phyloP scores from a whole-genome alignment of 768 basidiomycete species.

The Lyophyllum semitale region DNA sequence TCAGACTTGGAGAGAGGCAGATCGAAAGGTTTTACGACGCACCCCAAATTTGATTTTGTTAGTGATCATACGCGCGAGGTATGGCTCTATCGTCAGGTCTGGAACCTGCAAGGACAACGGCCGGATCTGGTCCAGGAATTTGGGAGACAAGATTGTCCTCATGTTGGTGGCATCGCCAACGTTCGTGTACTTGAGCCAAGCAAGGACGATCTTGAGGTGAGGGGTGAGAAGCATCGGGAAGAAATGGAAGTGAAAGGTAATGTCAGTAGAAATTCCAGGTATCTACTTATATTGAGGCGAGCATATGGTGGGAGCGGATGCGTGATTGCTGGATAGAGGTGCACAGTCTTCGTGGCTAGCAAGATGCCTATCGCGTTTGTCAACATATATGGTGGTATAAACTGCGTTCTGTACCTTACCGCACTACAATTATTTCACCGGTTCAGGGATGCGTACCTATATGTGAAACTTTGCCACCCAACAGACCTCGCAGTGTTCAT shows the following conservation, averaged over 20 bases:
- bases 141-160: not conserved
- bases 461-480: not conserved
- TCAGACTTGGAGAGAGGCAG: no score
- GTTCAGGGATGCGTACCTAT: no score
- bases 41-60: slow-evolving; percentile 6
- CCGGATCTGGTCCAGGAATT: slow-evolving; percentile 6
- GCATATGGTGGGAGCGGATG: not conserved
- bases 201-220: slow-evolving; percentile 1
- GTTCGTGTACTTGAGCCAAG: slow-evolving; percentile 4
- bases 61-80: slow-evolving; percentile 3
- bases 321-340: not conserved
- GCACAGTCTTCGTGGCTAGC: not conserved
- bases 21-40: no score
- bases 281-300: not conserved
- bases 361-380: not conserved
- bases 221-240: not conserved
- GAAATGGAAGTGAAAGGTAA: not conserved
- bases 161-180: slow-evolving; percentile 2
- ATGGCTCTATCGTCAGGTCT: not conserved
- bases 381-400: not conserved
- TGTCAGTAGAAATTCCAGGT: no score
- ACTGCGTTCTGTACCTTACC: not conserved
- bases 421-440: not conserved
- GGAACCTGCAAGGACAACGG: slow-evolving; percentile 1
- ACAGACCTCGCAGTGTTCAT: no score